phyloP scores from a whole-genome alignment of 169 alveolate species.

The Pseudocohnilembus persalinus region DNA sequence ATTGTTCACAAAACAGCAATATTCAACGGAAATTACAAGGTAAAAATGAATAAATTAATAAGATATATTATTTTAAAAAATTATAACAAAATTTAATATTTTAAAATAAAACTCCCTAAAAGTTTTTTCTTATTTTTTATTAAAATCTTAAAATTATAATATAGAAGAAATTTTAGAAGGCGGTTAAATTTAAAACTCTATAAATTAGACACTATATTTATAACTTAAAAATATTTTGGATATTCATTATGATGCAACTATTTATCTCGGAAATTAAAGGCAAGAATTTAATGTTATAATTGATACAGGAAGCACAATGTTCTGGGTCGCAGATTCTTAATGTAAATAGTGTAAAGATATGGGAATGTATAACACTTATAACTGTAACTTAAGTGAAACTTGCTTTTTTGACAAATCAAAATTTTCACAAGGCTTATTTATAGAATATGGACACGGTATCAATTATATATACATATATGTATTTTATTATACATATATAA shows the following conservation, averaged over 20 bases:
- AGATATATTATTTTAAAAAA: too few species aligned
- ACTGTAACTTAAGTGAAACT: conserved; percentile 4
- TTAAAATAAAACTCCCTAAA: too few species aligned
- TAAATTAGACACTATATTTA: too few species aligned
- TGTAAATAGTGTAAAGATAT: conserved; percentile 1
- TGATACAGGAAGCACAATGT: conserved; percentile 22
- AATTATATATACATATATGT: not conserved
- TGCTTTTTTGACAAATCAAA: not conserved
- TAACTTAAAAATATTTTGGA: conserved; percentile 4
- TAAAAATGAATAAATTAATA: too few species aligned
- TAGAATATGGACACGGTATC: conserved; percentile 6
- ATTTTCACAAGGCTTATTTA: not conserved
- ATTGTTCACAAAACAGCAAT: too few species aligned
- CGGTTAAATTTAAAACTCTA: too few species aligned
- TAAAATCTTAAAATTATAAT: too few species aligned
- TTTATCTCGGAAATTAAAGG: conserved; percentile 11
- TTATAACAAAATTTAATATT: too few species aligned
- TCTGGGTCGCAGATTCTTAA: conserved; percentile 14
- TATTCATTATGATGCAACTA: conserved; percentile 15
- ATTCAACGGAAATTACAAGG: too few species aligned
- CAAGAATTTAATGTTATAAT: conserved; percentile 16
- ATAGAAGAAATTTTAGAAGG: too few species aligned
- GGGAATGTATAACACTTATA: not conserved
- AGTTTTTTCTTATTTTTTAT: too few species aligned
- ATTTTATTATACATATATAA: conserved; percentile 4